Base-by-base conservation (phyloP, 2,329 filamentous ascomycete species). In the Alternaria arborescens region DNA sequence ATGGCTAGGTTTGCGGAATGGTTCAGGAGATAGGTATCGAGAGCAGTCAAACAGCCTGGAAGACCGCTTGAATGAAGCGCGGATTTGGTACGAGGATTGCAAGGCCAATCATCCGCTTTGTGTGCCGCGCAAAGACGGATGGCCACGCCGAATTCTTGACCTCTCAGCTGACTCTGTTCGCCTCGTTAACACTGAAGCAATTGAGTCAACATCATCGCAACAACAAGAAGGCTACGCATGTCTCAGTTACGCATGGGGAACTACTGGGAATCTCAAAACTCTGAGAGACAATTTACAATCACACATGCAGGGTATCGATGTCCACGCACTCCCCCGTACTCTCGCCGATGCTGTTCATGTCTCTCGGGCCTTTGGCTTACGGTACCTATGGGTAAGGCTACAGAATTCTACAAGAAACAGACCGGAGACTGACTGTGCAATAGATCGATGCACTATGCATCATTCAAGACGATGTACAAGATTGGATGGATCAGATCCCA, bases 191-290 rank as follows among this genome's bases (percentile, higher is more conserved):
- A 38, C 40, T 20, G 40, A 38, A 32, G 44, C 40, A 14, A 44
- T 54, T 16, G 12, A 8, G 14, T 26, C 52, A 34, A 22, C 6
- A 5, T 22, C 20, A 11, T 1, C 18, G 28, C 41, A 36, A n/a
- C 52, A 2, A 6, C 41, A 38, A 30, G 41, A 44, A 44, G 52
- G 41, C n/a, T 46, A 54, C 6, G 52, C 52, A 20, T 54, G 52
- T 44, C 52, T 54, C 20, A 54, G 52, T n/a, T 54, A 54, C 30
- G 52, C 30, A 26, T 54, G 52, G 41, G 52, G 52, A 12, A 44
- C 28, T 16, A 32, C 20, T 7, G 41, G 41, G 5, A 38, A 36
- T 6, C 12, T 54, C 14, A 34, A 32, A 34, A 54, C 41, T 5
- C 4, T 34, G 14, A 46, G 11, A 36, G 11, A 26, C 16, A 54